Percentiles rank a stretch among this genome's conserved stretches.
Evolutionary conservation across 2,329 filamentous ascomycete species (phyloP).

Genomic region (Aspergillus sp.): DNA sequence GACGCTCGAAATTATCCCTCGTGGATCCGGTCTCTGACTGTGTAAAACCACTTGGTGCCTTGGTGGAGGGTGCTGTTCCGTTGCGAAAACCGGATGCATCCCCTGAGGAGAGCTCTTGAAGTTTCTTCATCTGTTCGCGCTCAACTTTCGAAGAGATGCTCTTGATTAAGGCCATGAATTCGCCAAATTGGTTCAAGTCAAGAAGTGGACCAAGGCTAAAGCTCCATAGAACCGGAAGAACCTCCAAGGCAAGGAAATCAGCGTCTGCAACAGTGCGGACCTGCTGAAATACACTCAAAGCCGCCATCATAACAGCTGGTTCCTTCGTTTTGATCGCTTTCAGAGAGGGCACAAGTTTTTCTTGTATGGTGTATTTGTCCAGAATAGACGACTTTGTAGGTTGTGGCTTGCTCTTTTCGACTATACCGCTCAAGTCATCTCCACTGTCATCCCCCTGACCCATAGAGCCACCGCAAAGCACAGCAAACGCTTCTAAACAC

Average conservation of each 20-base stretch:
- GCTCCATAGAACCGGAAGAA: constrained; percentile 84
- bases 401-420: constrained; percentile 52
- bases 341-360: constrained; percentile 89
- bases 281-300: constrained; percentile 78
- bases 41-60: constrained; percentile 23
- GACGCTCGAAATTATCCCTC: constrained; percentile 78
- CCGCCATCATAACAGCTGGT: constrained; percentile 94
- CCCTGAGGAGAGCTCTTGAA: constrained; percentile 75
- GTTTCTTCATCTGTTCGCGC: constrained; percentile 80
- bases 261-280: constrained; percentile 79
- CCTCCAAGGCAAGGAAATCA: constrained; percentile 89
- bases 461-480: constrained; percentile 76
- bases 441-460: constrained; percentile 47
- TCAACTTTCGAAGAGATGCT: constrained; percentile 76
- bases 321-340: constrained; percentile 97
- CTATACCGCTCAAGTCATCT: constrained; percentile 75
- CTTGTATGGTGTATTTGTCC: constrained; percentile 97
- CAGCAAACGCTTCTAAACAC: constrained; percentile 83
- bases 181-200: constrained; percentile 81
- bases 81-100: constrained; percentile 46
- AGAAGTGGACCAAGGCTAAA: constrained; percentile 90
- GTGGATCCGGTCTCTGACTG: constrained; percentile 53
- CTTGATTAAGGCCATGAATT: constrained; percentile 88
- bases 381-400: constrained; percentile 72
- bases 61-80: constrained; percentile 26